Conservation (phyloP, 495 filamentous ascomycete species). For the Pseudotulostoma volvatum region DNA sequence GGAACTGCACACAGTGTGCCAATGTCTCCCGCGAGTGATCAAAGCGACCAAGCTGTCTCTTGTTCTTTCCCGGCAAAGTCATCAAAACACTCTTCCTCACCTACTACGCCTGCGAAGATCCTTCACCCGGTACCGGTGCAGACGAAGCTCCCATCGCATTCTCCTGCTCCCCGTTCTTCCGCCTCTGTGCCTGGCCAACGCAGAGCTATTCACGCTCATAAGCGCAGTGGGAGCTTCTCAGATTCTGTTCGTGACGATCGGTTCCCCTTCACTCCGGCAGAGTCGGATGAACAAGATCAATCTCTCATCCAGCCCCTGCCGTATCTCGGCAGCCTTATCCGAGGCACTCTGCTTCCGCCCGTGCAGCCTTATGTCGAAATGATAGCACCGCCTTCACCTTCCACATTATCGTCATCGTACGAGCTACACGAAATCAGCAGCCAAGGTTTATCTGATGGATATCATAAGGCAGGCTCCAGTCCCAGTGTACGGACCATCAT, state of each 20-base stretch:
- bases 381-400: constrained; percentile 44
- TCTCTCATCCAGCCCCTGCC: constrained; percentile 2
- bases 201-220: constrained; percentile 38
- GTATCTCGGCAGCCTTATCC: constrained; percentile 56
- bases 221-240: constrained; percentile 62
- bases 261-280: constrained; percentile 36
- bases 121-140: constrained; percentile 38
- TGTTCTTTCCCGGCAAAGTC: constrained; percentile 66
- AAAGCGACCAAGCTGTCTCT: constrained; percentile 52
- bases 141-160: constrained; percentile 7
- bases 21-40: constrained; percentile 34
- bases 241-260: constrained; percentile 73
- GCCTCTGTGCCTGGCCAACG: constrained; percentile 17
- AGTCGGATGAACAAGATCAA: constrained; percentile 24
- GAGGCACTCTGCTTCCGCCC: constrained; percentile 64
- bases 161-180: constrained; percentile 15
- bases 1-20: constrained; percentile 29
- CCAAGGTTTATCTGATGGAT: constrained; percentile 18
- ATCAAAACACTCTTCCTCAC: constrained; percentile 28
- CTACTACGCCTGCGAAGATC: constrained; percentile 30
- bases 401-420: constrained; percentile 15
- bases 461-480: constrained; percentile 25
- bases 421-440: constrained; percentile 9
- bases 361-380: constrained; percentile 60
- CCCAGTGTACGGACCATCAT: constrained; percentile 71